phyloP scores from a whole-genome alignment of 768 basidiomycete genomes.

The Dioszegia crocea region DNA sequence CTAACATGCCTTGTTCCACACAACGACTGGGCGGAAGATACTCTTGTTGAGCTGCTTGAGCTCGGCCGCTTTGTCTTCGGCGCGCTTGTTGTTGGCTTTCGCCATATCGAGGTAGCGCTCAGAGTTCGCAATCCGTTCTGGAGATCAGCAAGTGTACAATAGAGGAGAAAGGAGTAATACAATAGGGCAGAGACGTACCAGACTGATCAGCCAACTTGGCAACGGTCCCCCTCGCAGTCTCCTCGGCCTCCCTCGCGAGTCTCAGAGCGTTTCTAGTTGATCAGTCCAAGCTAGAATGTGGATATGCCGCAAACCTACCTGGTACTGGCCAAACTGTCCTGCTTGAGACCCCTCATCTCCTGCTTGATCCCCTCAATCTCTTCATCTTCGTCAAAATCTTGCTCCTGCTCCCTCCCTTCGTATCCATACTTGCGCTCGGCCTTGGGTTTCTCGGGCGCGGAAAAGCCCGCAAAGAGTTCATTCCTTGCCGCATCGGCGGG shows the following conservation, averaged over 20 bases:
- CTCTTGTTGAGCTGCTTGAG: conserved; percentile 89
- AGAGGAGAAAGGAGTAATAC: too few species aligned
- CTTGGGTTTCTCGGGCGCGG: conserved; percentile 22
- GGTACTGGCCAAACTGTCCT: conserved; percentile 82
- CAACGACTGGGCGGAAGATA: conserved; percentile 87
- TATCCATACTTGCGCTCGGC: conserved; percentile 42
- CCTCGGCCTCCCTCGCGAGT: conserved; percentile 91
- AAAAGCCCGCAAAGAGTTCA: conserved; percentile 48
- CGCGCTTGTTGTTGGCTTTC: conserved; percentile 77
- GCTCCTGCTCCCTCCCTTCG: conserved; percentile 51
- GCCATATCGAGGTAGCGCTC: conserved; percentile 91
- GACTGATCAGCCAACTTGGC: conserved; percentile 84
- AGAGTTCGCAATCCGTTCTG: conserved; percentile 71
- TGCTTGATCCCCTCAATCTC: conserved; percentile 87
- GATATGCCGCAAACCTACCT: conserved; percentile 52
- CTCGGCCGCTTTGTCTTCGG: conserved; percentile 90
- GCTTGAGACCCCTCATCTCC: conserved; percentile 80
- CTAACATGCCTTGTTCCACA: conserved; percentile 74
- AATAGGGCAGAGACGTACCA: conserved; percentile 63
- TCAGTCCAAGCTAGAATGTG: neutral
- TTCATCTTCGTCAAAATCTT: conserved; percentile 58
- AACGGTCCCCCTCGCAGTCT: conserved; percentile 83
- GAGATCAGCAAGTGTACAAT: conserved; percentile 5
- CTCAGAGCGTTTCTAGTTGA: conserved; percentile 68
- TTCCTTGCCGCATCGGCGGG: conserved; percentile 35